Percentiles rank a stretch among this genome's conserved stretches.
Evolutionary conservation across 2,329 filamentous ascomycete species (phyloP).

Genomic region (Raffaelea ambrosiae): DNA sequence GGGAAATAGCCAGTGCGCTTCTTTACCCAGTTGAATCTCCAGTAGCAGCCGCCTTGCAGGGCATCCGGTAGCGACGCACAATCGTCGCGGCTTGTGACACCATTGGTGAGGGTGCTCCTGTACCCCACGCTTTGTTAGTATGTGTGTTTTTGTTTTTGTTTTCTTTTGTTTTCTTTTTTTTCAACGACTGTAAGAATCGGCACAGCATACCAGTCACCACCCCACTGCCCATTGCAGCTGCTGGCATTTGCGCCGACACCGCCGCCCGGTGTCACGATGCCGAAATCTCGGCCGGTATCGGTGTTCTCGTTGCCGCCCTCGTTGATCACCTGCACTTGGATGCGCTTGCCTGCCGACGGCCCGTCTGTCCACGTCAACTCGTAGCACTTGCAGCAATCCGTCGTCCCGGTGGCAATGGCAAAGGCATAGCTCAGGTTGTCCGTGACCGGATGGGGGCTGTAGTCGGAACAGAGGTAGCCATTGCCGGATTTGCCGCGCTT

Average conservation of each 20-base stretch:
- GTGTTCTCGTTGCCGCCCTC: conserved; percentile 10
- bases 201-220: conserved; percentile 5
- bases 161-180: background rate
- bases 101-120: conserved; percentile 6
- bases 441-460: conserved; percentile 10
- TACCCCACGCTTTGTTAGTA: background rate
- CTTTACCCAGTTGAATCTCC: conserved; percentile 10
- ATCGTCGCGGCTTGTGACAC: conserved; percentile 4
- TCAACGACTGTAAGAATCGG: background rate
- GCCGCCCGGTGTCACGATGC: conserved; percentile 9
- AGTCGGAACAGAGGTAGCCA: conserved; percentile 14
- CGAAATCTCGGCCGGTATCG: conserved; percentile 7
- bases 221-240: conserved; percentile 9
- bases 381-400: conserved; percentile 16
- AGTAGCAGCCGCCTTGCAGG: conserved; percentile 10
- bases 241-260: conserved; percentile 8
- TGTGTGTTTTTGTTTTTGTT: too few relatives aligned
- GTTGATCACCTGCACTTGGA: conserved; percentile 16
- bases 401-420: conserved; percentile 11
- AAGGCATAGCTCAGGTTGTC: conserved; percentile 13
- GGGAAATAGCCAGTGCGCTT: too few relatives aligned
- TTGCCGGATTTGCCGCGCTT: conserved; percentile 3
- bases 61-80: conserved; percentile 4
- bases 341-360: conserved; percentile 10
- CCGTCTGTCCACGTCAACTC: conserved; percentile 14